A percentile compares a stretch with the other conserved stretches of the same genome.
These are phyloP conservation scores for Mesembryanthemum crystallinum DNA, from an alignment of 148 eudicot genomes.

Conservation along the genomic window DNA sequence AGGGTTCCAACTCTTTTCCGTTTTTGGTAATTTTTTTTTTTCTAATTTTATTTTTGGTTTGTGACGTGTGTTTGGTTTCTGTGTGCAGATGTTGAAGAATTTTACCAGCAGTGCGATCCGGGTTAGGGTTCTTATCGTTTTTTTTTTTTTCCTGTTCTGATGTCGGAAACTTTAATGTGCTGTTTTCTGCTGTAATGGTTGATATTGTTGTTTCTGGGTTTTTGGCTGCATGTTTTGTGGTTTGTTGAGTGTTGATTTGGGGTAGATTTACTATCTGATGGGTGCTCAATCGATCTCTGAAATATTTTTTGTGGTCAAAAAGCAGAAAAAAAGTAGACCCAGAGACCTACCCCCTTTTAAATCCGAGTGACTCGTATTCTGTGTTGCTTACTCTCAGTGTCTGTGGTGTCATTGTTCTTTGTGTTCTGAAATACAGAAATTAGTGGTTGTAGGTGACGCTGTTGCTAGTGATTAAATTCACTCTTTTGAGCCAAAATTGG, in stretches of 20 bases:
- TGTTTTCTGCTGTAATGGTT: background rate
- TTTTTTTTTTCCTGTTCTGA: no score
- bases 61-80: background rate
- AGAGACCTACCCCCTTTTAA: background rate
- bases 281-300: background rate
- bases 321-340: background rate
- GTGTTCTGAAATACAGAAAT: background rate
- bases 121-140: conserved; percentile 26
- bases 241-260: conserved; percentile 4
- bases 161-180: background rate
- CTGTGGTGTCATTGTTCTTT: background rate
- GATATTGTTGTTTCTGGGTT: background rate
- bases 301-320: background rate
- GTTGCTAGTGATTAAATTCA: background rate
- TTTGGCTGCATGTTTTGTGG: background rate
- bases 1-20: background rate
- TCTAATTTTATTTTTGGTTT: background rate
- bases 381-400: background rate
- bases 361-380: background rate
- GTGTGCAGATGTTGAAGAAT: conserved; percentile 44
- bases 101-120: conserved; percentile 54
- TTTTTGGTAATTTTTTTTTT: background rate
- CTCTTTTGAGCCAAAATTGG: background rate
- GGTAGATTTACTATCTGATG: background rate
- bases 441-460: background rate